Base-by-base conservation (phyloP, 345 rosid genomes). In the Turritis glabra region DNA sequence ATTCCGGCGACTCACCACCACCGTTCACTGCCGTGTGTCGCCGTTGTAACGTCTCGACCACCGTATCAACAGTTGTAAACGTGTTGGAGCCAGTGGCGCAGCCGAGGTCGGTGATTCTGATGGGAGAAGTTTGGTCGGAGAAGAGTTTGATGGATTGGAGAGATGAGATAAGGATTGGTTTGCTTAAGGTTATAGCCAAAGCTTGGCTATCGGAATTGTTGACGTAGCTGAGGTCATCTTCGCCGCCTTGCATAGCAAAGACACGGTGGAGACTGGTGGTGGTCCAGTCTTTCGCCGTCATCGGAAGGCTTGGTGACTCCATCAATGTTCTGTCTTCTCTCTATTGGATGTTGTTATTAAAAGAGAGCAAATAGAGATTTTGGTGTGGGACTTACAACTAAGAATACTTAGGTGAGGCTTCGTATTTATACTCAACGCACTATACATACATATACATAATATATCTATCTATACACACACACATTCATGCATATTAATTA, bases 21-120 rank as follows among this genome's bases (percentile, higher is more conserved):
- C 84, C 88, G 57, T 43, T 51, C 57, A 77, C 77, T 11, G 62
- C 51, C 3, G 65, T 35, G 43, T 73, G 81, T 52, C 84, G 79
- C 41, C 69, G 56, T 30, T 69, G 74, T 80, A 86, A 66, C 26
- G 77, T 66, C 48, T 81, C 82, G 9, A 87, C 88, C 58, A 77
- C 78, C 75, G 75, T 74, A 48, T 84, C 85, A 3, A 80, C 76
- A 0, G 81, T 80, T 32, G 81, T 63, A 73, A 84, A 71, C 4
- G 90, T 80, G 71, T 87, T 84, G 80, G 82, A 69, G 15, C 87
- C 90, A 33, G 87, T 83, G 37, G 88, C 90, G 57, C 90, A 87
- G 40, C 90, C 90, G 60, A 84, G 76, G 60, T 87, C 90, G 29
- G 81, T 81, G 35, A 87, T 77, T 67, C 80, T 81, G 35, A 86